These are phyloP conservation scores for Trichoderma aggressivum DNA, from an alignment of 2,329 filamentous ascomycete species.

Conservation along the genomic window DNA sequence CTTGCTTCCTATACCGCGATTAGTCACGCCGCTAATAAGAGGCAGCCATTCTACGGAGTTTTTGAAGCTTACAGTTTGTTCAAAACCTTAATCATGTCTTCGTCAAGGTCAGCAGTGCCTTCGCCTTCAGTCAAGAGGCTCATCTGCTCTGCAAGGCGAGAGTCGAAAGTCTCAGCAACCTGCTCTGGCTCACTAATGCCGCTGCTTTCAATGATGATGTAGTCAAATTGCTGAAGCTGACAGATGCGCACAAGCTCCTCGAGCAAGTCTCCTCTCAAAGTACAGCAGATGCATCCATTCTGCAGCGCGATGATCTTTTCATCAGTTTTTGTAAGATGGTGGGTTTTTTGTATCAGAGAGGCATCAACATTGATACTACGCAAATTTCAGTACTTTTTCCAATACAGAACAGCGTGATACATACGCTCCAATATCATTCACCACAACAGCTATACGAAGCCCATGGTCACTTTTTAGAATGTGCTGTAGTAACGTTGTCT, in stretches of 20 bases:
- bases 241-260: conserved; percentile 64
- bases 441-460: conserved; percentile 66
- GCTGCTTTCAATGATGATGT: conserved; percentile 68
- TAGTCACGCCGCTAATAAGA: not conserved
- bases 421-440: conserved; percentile 66
- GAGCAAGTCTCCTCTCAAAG: conserved; percentile 66
- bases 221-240: conserved; percentile 62
- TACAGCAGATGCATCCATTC: conserved; percentile 76
- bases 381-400: not conserved
- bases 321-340: conserved; percentile 55
- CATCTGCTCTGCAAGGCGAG: conserved; percentile 50
- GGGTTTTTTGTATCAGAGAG: conserved; percentile 53
- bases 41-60: fast-evolving
- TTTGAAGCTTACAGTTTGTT: conserved; percentile 33
- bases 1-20: conserved; percentile 37
- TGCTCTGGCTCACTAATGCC: conserved; percentile 72
- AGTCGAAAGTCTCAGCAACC: conserved; percentile 69
- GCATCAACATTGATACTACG: conserved; percentile 65
- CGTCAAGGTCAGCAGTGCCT: conserved; percentile 33
- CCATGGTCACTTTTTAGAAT: conserved; percentile 66
- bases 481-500: conserved; percentile 67
- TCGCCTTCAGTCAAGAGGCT: conserved; percentile 32
- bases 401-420: conserved; percentile 21
- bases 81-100: conserved; percentile 35
- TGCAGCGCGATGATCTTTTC: conserved; percentile 67